Percentiles rank a stretch among this genome's conserved stretches.
phyloP scores from a whole-genome alignment of 2,329 filamentous ascomycete species.

The Ophidiomyces ophidiicola region DNA sequence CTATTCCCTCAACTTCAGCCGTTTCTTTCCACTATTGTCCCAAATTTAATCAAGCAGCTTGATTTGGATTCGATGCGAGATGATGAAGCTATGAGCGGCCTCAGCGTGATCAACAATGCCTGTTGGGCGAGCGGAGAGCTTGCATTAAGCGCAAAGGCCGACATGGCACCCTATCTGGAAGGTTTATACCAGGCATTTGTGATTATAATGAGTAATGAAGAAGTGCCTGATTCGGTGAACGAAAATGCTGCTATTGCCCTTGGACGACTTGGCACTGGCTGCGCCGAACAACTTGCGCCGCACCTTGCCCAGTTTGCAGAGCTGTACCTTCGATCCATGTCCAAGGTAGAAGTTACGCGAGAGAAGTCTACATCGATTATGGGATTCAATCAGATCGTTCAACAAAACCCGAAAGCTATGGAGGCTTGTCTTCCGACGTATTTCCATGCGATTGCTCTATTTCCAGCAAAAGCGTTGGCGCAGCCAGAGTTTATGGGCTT shows the following conservation, averaged over 20 bases:
- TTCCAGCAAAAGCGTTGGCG: slow-evolving; percentile 47
- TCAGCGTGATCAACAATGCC: slow-evolving; percentile 93
- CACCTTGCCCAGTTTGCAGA: slow-evolving; percentile 69
- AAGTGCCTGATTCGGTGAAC: slow-evolving; percentile 72
- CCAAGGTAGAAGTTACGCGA: slow-evolving; percentile 72
- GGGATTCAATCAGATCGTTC: slow-evolving; percentile 75
- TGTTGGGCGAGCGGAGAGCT: slow-evolving; percentile 97
- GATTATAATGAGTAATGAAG: slow-evolving; percentile 71
- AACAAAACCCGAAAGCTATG: slow-evolving; percentile 81
- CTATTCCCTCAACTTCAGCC: slow-evolving; percentile 71
- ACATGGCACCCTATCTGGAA: slow-evolving; percentile 64
- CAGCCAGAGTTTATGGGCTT: slow-evolving; percentile 50
- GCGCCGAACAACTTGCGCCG: slow-evolving; percentile 62
- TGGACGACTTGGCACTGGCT: slow-evolving; percentile 72
- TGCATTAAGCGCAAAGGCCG: slow-evolving; percentile 59
- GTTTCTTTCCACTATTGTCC: slow-evolving; percentile 60
- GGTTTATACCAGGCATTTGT: slow-evolving; percentile 65
- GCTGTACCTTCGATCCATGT: slow-evolving; percentile 69
- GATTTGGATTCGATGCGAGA: slow-evolving; percentile 66
- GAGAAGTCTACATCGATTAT: slow-evolving; percentile 91
- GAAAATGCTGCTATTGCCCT: slow-evolving; percentile 93
- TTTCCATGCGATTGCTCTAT: slow-evolving; percentile 71
- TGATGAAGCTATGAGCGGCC: slow-evolving; percentile 70
- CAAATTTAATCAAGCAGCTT: slow-evolving; percentile 70
- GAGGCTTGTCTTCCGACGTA: slow-evolving; percentile 72